These are phyloP conservation scores for Coemansia pectinata DNA, from an alignment of 192 early-diverging fungal species.

Conservation along the genomic window DNA sequence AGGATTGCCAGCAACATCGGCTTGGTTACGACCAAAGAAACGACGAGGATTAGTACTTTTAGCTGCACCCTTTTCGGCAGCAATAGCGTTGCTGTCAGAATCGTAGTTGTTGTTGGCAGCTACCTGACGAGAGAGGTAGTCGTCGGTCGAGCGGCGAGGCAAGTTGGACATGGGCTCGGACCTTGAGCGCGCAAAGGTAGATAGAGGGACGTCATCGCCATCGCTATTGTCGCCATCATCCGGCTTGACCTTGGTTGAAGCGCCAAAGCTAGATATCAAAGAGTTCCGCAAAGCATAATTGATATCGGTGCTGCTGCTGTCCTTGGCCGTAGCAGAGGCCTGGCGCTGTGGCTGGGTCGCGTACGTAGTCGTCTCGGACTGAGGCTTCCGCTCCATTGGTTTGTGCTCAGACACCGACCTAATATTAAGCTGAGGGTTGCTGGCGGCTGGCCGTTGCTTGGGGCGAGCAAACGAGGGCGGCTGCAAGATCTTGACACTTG, in stretches of 20 bases:
- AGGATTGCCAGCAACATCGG: not conserved
- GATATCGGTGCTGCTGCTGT: constrained; percentile 4
- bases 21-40: constrained; percentile 13
- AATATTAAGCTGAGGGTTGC: constrained; percentile 1
- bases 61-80: not conserved
- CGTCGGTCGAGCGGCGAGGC: constrained; percentile 12
- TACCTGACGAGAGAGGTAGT: constrained; percentile 4
- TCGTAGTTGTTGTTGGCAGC: constrained; percentile 10
- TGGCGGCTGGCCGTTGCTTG: constrained; percentile 10
- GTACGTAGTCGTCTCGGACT: not conserved
- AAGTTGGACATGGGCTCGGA: constrained; percentile 31
- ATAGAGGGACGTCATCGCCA: constrained; percentile 43
- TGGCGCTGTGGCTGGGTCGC: not conserved
- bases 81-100: not conserved
- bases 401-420: not conserved
- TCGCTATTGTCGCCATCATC: constrained; percentile 22
- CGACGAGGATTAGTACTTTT: constrained; percentile 1
- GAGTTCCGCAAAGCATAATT: constrained; percentile 41
- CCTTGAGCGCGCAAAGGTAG: constrained; percentile 34
- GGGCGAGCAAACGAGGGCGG: constrained; percentile 43
- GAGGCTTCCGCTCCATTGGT: not conserved
- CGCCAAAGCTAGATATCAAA: constrained; percentile 33
- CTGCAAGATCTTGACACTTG: constrained; percentile 44
- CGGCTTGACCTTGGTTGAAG: not conserved
- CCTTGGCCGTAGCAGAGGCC: not conserved